Percentiles rank a stretch among this genome's conserved stretches.
Conservation (phyloP, 2,329 filamentous ascomycete genomes). For the Thermothelomyces thermophilus region DNA sequence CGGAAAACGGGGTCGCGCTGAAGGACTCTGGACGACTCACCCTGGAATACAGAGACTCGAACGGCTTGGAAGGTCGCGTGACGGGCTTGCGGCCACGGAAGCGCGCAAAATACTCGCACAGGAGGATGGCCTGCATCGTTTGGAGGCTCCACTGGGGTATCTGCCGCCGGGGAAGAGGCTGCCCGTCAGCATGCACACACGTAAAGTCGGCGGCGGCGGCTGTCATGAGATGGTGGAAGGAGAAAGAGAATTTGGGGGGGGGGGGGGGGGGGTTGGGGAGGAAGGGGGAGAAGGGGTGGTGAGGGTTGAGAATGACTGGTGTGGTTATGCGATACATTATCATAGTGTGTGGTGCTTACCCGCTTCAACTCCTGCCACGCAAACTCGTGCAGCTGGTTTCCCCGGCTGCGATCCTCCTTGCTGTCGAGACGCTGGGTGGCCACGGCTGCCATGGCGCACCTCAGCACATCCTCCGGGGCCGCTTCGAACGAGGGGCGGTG, state of each 20-base stretch:
- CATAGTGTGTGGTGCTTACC: too few relatives aligned
- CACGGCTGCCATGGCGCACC: slow-evolving; percentile 51
- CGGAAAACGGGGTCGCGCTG: slow-evolving; percentile 22
- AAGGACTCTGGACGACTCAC: slow-evolving; percentile 40
- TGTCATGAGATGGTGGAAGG: too few relatives aligned
- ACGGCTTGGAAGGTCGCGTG: slow-evolving; percentile 42
- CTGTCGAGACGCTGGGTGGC: slow-evolving; percentile 45
- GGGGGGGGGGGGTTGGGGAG: neutral
- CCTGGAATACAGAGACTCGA: slow-evolving; percentile 46
- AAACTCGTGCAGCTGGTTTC: slow-evolving; percentile 45
- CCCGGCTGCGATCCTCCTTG: slow-evolving; percentile 44
- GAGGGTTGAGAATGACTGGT: too few relatives aligned
- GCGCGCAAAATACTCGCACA: slow-evolving; percentile 50
- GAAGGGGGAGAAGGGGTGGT: neutral
- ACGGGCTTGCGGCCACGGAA: slow-evolving; percentile 47
- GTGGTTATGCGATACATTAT: too few relatives aligned
- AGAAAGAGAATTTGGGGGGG: neutral
- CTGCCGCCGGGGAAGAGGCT: slow-evolving; percentile 28
- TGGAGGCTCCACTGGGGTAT: slow-evolving; percentile 43
- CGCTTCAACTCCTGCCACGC: slow-evolving; percentile 44
- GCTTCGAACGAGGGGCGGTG: slow-evolving; percentile 42
- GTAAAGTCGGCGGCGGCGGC: too few relatives aligned
- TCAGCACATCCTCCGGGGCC: slow-evolving; percentile 39
- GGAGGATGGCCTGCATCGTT: slow-evolving; percentile 47
- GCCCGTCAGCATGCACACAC: slow-evolving; percentile 5